Conservation (phyloP, 1,284 basidiomycete genomes). For the Ustilago crameri region DNA sequence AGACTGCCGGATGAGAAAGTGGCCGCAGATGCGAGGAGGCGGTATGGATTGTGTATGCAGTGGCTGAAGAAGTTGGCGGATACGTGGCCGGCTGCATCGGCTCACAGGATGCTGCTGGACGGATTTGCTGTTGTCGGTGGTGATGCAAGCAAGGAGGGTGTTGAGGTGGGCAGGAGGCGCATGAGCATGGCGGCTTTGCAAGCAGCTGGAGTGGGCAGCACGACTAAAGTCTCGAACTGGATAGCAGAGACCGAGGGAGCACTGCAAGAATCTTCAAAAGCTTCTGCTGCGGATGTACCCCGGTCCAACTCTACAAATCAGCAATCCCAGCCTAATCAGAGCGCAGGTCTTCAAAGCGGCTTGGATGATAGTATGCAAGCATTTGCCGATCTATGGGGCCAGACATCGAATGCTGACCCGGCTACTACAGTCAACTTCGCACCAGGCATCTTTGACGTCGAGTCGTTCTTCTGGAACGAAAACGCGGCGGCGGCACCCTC, state of each 20-base stretch:
- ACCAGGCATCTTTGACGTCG: conserved; percentile 55
- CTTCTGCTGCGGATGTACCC: neutral
- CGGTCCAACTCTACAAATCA: neutral
- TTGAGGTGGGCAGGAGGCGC: conserved; percentile 10
- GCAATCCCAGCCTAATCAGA: neutral
- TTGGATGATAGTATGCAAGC: neutral
- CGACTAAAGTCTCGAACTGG: conserved; percentile 37
- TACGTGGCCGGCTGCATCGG: conserved; percentile 61
- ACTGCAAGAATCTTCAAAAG: conserved; percentile 4
- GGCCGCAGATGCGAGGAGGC: conserved; percentile 38
- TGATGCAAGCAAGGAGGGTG: conserved; percentile 41
- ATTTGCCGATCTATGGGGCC: neutral
- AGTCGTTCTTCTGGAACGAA: conserved; percentile 61
- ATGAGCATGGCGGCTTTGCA: conserved; percentile 31
- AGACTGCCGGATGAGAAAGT: conserved; percentile 42
- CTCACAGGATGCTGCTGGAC: conserved; percentile 59
- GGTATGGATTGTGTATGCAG: conserved; percentile 56
- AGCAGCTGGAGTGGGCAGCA: conserved; percentile 12
- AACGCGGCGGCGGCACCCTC: conserved; percentile 29
- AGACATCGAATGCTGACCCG: neutral
- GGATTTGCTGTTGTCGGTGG: conserved; percentile 58
- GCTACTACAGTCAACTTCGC: conserved; percentile 15
- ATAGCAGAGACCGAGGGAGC: conserved; percentile 47
- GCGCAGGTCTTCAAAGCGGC: neutral
- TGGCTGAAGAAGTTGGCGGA: conserved; percentile 56